phyloP scores from a whole-genome alignment of 148 eudicot species.

The Persicaria tinctoria region DNA sequence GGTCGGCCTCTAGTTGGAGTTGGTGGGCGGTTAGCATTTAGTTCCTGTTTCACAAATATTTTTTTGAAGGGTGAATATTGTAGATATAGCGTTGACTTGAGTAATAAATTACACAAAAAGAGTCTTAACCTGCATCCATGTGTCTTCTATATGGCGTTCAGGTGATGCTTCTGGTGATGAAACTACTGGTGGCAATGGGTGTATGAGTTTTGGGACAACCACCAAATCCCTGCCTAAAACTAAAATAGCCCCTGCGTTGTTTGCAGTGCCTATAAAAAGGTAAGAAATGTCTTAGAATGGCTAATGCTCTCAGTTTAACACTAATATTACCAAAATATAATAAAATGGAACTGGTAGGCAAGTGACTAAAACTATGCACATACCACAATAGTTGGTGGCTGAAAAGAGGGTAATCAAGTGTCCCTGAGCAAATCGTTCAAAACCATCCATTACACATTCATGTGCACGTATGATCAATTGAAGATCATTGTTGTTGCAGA shows the following conservation, averaged over 20 bases:
- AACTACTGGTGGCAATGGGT: conserved; percentile 93
- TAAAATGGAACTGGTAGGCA: background rate
- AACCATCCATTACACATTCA: conserved; percentile 99
- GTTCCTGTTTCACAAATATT: conserved; percentile 41
- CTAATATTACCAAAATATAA: too few relatives aligned
- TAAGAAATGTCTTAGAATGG: conserved; percentile 12
- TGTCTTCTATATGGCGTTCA: conserved; percentile 87
- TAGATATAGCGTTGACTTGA: background rate
- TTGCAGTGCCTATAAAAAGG: conserved; percentile 70
- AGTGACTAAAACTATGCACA: conserved; percentile 3
- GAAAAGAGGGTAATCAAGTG: conserved; percentile 97
- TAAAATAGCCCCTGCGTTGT: conserved; percentile 95
- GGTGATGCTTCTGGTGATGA: conserved; percentile 89
- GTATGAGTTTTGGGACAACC: conserved; percentile 99
- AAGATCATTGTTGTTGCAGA: conserved; percentile 94
- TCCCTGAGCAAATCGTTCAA: conserved; percentile 99
- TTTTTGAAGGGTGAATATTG: background rate
- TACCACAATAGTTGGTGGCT: conserved; percentile 98
- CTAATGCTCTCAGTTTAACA: background rate
- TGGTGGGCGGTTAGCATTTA: conserved; percentile 92
- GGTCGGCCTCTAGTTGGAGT: conserved; percentile 99
- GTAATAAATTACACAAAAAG: background rate
- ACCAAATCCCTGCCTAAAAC: conserved; percentile 96
- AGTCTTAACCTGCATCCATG: conserved; percentile 91
- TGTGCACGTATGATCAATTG: conserved; percentile 97